Evolutionary conservation across 2,329 filamentous ascomycete species (phyloP), one percentile per base, ranked within the genome.

Genomic region (Dryadomyces quercus-mongolicae): DNA sequence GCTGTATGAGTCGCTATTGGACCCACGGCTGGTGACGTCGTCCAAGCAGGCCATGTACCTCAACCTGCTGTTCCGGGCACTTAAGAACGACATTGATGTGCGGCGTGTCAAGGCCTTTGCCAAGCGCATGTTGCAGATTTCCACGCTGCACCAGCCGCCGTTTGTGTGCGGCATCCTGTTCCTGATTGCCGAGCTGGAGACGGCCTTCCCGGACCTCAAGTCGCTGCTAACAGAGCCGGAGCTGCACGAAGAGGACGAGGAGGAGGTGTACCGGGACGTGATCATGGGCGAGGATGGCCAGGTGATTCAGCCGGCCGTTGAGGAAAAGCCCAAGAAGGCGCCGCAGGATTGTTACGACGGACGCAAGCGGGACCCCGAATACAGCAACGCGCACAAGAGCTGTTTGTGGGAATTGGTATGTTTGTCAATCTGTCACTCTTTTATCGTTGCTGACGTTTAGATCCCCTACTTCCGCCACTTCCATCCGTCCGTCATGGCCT

Each of bases 41-140:
- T 97, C 92, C 2, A 98, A 98, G 70, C 92, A 98, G 66, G 84
- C 92, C 38, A 78, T 98, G 62, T 98, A 96, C 65, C 78, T 98
- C 57, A 98, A 98, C 65, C 76, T 98, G 16, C 72, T 98, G 4
- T 93, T 91, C 68, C 85, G 88, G 61, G 82, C 92, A 13, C 72
- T 98, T 58, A 97, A 95, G 72, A 82, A 84, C 40, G 93, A 98
- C 63, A 73, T 92, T n/a, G 93, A 91, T 66, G 80, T 88, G 56
- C 90, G 91, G 61, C 83, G 93, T 40, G 88, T 97, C 55, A 95
- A 97, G 70, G 93, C 93, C 1, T 98, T 98, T 64, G 85, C 91
- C 46, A 98, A 98, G 73, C 81, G 93, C 57, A 81, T 98, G 68
- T 73, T 97, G 47, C 93, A 98, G 67, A 76, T 95, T 44, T 76